Conservation (phyloP, 257 asterid genomes). For the Rhazya stricta region DNA sequence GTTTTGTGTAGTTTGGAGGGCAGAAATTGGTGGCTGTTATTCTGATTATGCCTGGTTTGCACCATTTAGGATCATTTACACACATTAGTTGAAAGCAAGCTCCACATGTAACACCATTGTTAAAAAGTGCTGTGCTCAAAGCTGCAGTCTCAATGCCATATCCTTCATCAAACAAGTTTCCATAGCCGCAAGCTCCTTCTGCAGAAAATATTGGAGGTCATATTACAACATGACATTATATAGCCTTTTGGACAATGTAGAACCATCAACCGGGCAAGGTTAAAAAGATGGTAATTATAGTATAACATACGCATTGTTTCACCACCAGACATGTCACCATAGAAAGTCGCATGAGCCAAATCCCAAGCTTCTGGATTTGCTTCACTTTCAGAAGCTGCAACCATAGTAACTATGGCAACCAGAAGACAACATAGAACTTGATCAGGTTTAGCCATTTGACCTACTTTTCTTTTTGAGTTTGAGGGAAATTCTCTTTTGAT, state of each 20-base stretch:
- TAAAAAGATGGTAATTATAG: too few species aligned
- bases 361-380: background rate
- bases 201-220: background rate
- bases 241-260: too few species aligned
- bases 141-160: constrained; percentile 31
- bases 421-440: background rate
- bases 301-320: background rate
- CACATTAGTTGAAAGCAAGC: background rate
- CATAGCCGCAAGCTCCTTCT: constrained; percentile 40
- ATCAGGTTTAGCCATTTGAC: background rate
- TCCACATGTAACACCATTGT: constrained; percentile 19
- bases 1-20: constrained; percentile 30
- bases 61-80: background rate
- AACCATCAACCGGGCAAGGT: too few species aligned
- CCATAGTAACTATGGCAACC: background rate
- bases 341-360: constrained; percentile 5
- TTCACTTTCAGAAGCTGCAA: background rate
- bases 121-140: constrained; percentile 26
- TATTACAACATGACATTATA: too few species aligned
- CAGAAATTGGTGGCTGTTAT: constrained; percentile 42
- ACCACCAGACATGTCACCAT: constrained; percentile 1
- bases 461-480: background rate
- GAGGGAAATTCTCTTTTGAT: background rate
- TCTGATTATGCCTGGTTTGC: constrained; percentile 1
- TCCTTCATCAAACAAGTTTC: constrained; percentile 24